Evolutionary conservation across 768 basidiomycete genomes (phyloP).

Genomic region (Thelephora ganbajun): DNA sequence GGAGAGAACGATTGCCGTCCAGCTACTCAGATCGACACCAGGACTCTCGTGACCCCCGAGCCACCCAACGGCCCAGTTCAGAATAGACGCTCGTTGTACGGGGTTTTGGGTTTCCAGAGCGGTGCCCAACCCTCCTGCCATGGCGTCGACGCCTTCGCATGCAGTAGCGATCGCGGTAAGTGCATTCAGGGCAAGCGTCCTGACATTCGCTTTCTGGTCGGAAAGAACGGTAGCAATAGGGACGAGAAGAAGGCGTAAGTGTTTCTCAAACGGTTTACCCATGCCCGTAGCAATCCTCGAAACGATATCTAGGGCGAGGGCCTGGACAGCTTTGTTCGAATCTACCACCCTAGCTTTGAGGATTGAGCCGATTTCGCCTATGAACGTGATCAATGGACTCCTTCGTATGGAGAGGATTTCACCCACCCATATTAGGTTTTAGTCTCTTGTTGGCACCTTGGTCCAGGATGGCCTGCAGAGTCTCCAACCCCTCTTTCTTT

Average conservation of each 20-base stretch:
- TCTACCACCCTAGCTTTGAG: conserved; percentile 83
- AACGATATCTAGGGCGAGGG: conserved; percentile 80
- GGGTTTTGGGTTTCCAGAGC: conserved; percentile 83
- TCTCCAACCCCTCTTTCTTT: conserved; percentile 89
- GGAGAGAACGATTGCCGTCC: conserved; percentile 50
- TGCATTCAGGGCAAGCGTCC: conserved; percentile 63
- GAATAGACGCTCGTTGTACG: conserved; percentile 62
- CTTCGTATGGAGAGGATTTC: conserved; percentile 1
- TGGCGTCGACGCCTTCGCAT: conserved; percentile 71
- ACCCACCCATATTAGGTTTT: conserved; percentile 77
- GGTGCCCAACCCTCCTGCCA: conserved; percentile 66
- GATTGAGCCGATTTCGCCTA: conserved; percentile 83
- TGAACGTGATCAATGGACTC: conserved; percentile 4
- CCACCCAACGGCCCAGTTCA: conserved; percentile 73
- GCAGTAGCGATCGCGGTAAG: conserved; percentile 75
- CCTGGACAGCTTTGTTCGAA: conserved; percentile 89
- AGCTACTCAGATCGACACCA: conserved; percentile 52
- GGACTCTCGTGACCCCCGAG: conserved; percentile 48
- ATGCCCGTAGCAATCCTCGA: conserved; percentile 84
- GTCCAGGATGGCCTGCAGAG: conserved; percentile 70
- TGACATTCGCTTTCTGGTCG: conserved; percentile 84
- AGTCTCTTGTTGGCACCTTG: conserved; percentile 86
- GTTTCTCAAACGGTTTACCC: conserved; percentile 91
- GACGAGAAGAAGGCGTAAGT: conserved; percentile 59
- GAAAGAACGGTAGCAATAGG: conserved; percentile 77